Evolutionary conservation across 352 stramenopile species (phyloP).

Genomic region (Phytophthora syringae): DNA sequence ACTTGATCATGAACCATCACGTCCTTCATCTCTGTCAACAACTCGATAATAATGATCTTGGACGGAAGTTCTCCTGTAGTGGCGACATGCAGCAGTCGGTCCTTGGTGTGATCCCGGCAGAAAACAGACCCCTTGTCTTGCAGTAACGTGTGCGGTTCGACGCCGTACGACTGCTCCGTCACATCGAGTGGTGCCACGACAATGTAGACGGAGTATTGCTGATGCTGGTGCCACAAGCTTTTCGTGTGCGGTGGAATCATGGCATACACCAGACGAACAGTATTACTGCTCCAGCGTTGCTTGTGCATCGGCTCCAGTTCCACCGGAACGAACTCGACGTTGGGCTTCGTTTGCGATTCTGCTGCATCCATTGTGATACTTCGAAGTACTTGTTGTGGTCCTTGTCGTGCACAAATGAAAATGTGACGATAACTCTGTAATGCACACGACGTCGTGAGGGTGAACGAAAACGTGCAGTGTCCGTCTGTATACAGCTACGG

Average conservation of each 20-base stretch:
- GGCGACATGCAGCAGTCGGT: slow-evolving; percentile 52
- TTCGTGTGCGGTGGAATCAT: slow-evolving; percentile 37
- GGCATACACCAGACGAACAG: slow-evolving; percentile 35
- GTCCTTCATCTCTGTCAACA: slow-evolving; percentile 41
- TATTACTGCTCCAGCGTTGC: slow-evolving; percentile 38
- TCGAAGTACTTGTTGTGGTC: background rate
- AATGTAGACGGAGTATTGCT: slow-evolving; percentile 53
- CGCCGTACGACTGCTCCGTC: slow-evolving; percentile 41
- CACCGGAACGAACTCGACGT: slow-evolving; percentile 36
- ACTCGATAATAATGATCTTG: slow-evolving; percentile 53
- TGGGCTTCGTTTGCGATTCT: background rate
- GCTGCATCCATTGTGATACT: background rate
- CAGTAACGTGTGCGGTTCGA: slow-evolving; percentile 26
- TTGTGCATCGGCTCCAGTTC: slow-evolving; percentile 46
- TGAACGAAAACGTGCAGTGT: too few relatives aligned
- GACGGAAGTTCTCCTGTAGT: slow-evolving; percentile 28
- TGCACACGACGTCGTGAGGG: background rate
- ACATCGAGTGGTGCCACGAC: slow-evolving; percentile 45
- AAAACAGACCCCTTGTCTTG: slow-evolving; percentile 47
- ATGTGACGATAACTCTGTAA: background rate
- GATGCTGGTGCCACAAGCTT: slow-evolving; percentile 49
- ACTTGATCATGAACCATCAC: slow-evolving; percentile 28
- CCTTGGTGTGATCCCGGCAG: slow-evolving; percentile 57
- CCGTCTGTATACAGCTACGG: background rate
- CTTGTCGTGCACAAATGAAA: background rate